Conservation (phyloP, 2,329 filamentous ascomycete species). For the Lasiodiplodia theobromae region DNA sequence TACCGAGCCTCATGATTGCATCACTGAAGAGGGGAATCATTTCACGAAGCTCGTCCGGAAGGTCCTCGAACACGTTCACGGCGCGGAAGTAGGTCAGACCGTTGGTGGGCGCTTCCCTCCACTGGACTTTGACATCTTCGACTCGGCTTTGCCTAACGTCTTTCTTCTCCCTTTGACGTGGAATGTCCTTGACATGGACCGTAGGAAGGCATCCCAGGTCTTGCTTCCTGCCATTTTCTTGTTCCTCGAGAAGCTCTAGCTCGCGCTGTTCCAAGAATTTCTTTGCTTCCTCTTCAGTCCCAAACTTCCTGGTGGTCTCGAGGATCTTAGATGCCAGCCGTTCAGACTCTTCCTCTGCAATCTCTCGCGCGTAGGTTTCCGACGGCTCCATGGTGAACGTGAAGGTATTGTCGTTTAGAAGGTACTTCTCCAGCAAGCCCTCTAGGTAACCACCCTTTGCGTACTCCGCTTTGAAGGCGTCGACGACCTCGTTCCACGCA, state of each 20-base stretch:
- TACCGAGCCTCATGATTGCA: conserved; percentile 91
- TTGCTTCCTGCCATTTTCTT: conserved; percentile 82
- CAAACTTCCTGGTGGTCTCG: conserved; percentile 71
- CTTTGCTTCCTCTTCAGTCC: conserved; percentile 74
- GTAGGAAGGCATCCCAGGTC: conserved; percentile 89
- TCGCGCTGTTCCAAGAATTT: conserved; percentile 79
- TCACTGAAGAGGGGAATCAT: conserved; percentile 91
- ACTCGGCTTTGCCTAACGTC: conserved; percentile 66
- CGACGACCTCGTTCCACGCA: conserved; percentile 88
- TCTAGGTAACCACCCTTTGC: conserved; percentile 83
- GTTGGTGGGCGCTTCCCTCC: conserved; percentile 92
- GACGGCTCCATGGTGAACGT: conserved; percentile 96
- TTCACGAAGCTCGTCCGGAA: conserved; percentile 84
- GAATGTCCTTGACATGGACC: conserved; percentile 87
- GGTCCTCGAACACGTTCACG: conserved; percentile 77
- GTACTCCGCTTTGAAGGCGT: conserved; percentile 79
- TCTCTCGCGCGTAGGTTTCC: conserved; percentile 72
- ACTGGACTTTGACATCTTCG: conserved; percentile 76
- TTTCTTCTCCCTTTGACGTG: conserved; percentile 77
- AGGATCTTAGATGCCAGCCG: conserved; percentile 78
- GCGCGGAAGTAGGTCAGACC: conserved; percentile 95
- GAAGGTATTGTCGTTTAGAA: conserved; percentile 84
- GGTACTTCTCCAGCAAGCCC: conserved; percentile 83
- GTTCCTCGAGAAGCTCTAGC: conserved; percentile 78
- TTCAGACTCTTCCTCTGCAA: conserved; percentile 77